Evolutionary conservation across 768 basidiomycete species (phyloP).

Genomic region (Mycena filopes): DNA sequence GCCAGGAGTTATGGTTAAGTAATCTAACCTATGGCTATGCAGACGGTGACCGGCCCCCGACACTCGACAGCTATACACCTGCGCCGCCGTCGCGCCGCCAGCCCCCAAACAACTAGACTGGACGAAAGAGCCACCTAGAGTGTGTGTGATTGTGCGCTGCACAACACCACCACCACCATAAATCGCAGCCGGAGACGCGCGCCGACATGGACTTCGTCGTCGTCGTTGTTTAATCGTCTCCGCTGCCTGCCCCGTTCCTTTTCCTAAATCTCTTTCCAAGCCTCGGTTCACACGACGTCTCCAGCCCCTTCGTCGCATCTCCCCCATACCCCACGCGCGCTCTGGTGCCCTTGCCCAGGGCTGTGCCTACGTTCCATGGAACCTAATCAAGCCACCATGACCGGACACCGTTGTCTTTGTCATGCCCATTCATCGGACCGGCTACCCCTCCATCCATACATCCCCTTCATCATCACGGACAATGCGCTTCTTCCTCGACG

Average conservation of each 20-base stretch:
- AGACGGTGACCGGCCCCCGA: conserved; percentile 25
- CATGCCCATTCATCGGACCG: no score
- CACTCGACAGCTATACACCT: conserved; percentile 32
- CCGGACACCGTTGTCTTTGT: no score
- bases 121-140: conserved; percentile 28
- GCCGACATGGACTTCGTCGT: background rate
- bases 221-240: no score
- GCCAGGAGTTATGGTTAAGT: background rate
- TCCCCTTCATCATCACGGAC: no score
- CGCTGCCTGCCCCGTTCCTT: conserved; percentile 3
- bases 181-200: conserved; percentile 31
- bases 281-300: background rate
- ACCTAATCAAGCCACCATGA: no score
- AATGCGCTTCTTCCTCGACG: conserved; percentile 4
- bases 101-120: conserved; percentile 24
- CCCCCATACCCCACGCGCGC: conserved; percentile 6
- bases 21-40: background rate
- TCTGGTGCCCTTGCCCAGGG: conserved; percentile 13
- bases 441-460: no score
- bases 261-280: background rate
- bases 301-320: background rate
- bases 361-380: conserved; percentile 4
- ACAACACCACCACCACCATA: conserved; percentile 6
- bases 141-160: conserved; percentile 2
- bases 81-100: conserved; percentile 29